Evolutionary conservation across 768 basidiomycete species (phyloP).

Genomic region (Mycena vulgaris): DNA sequence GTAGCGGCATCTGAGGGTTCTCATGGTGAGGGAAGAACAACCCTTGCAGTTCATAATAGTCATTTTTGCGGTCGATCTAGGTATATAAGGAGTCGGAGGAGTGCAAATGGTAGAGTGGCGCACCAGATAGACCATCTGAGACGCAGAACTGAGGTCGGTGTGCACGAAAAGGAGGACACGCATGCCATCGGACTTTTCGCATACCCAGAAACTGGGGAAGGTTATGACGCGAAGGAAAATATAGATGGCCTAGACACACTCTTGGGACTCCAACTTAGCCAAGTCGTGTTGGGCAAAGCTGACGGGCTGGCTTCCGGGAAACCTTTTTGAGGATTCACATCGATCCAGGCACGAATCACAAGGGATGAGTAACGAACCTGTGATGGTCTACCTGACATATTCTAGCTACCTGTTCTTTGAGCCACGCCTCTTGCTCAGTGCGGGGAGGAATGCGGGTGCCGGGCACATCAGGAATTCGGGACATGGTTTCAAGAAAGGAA

Average conservation of each 20-base stretch:
- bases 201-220: slow-evolving; percentile 92
- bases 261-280: slow-evolving; percentile 82
- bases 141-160: slow-evolving; percentile 65
- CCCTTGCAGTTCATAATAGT: slow-evolving; percentile 81
- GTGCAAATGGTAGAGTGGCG: slow-evolving; percentile 44
- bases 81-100: slow-evolving; percentile 15
- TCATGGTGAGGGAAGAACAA: slow-evolving; percentile 94
- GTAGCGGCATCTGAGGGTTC: slow-evolving; percentile 74
- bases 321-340: slow-evolving; percentile 61
- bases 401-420: slow-evolving; percentile 72
- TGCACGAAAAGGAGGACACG: slow-evolving; percentile 89
- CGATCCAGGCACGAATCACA: slow-evolving; percentile 25
- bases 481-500: too few species aligned
- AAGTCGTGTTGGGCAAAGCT: slow-evolving; percentile 85
- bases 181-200: slow-evolving; percentile 98
- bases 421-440: slow-evolving; percentile 76
- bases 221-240: slow-evolving; percentile 8
- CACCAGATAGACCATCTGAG: slow-evolving; percentile 84
- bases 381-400: slow-evolving; percentile 78
- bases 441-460: slow-evolving; percentile 68
- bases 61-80: slow-evolving; percentile 96
- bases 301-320: slow-evolving; percentile 97
- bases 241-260: slow-evolving; percentile 65
- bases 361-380: slow-evolving; percentile 61
- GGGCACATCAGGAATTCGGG: slow-evolving; percentile 80